Conservation (phyloP, 257 asterid species). For the Solanum medicagineum region DNA sequence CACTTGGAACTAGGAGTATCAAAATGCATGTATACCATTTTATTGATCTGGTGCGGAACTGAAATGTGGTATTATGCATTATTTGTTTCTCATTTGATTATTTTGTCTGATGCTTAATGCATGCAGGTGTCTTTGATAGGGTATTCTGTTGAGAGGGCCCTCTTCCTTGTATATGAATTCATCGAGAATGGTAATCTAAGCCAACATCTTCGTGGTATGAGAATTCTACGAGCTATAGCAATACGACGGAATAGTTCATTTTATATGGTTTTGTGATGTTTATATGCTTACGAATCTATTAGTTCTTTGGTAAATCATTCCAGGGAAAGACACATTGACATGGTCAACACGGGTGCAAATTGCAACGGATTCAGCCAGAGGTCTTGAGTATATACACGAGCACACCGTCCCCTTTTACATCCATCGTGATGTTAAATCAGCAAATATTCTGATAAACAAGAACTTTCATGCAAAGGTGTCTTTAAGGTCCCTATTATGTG, state of each 20-base stretch:
- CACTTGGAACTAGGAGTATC: not conserved
- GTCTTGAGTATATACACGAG: constrained; percentile 92
- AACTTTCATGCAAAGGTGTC: constrained; percentile 77
- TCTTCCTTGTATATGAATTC: constrained; percentile 83
- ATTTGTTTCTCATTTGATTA: not conserved
- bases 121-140: constrained; percentile 90
- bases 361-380: constrained; percentile 93
- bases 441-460: constrained; percentile 76
- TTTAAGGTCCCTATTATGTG: not conserved
- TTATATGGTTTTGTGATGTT: not conserved
- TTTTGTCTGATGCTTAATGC: not conserved
- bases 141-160: constrained; percentile 81
- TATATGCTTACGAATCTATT: not conserved
- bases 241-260: not conserved
- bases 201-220: constrained; percentile 72
- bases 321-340: constrained; percentile 57
- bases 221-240: constrained; percentile 14
- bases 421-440: constrained; percentile 92
- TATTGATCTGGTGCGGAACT: not conserved
- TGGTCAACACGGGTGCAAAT: constrained; percentile 88
- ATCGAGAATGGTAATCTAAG: constrained; percentile 86
- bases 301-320: constrained; percentile 6
- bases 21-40: not conserved
- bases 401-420: constrained; percentile 87
- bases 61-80: not conserved